A percentile compares a stretch with the other conserved stretches of the same genome.
These are phyloP conservation scores for Aristolochia fimbriata DNA, from an alignment of 164 flowering plant species.

Conservation along the genomic window DNA sequence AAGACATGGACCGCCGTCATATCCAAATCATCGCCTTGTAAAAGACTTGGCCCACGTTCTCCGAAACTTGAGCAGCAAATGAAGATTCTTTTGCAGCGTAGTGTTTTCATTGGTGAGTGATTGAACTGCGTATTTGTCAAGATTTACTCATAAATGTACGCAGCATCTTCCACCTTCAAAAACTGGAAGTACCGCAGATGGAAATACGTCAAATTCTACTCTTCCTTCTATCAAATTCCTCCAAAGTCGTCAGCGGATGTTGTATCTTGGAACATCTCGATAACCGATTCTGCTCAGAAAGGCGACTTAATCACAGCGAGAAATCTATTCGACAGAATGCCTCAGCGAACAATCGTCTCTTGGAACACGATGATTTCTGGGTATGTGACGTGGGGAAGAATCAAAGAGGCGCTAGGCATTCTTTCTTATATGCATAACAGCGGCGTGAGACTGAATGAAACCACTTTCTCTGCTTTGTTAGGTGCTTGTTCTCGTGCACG, in stretches of 20 bases:
- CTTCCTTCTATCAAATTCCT: background rate
- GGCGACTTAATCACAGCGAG: conserved; percentile 40
- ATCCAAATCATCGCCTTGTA: too few relatives aligned
- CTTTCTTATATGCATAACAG: conserved; percentile 34
- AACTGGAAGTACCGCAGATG: conserved; percentile 23
- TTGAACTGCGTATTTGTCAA: background rate
- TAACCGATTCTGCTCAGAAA: conserved; percentile 9
- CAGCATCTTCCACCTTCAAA: conserved; percentile 3
- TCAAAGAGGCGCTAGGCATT: conserved; percentile 27
- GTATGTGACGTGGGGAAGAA: conserved; percentile 14
- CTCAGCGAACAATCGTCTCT: conserved; percentile 40
- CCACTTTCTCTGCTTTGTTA: conserved; percentile 34
- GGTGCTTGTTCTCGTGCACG: conserved; percentile 36
- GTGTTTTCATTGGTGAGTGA: too few relatives aligned
- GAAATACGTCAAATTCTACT: conserved; percentile 12
- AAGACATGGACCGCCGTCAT: too few relatives aligned
- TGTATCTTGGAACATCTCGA: conserved; percentile 29
- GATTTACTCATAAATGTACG: conserved; percentile 2
- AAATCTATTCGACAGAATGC: conserved; percentile 50
- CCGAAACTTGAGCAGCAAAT: too few relatives aligned
- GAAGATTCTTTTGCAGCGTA: too few relatives aligned
- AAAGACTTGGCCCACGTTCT: too few relatives aligned
- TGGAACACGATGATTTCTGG: conserved; percentile 66
- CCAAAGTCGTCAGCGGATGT: conserved; percentile 5
- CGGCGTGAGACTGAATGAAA: conserved; percentile 34